Base-by-base conservation (phyloP, 208 protist species). In the Borovskyia barvae region DNA sequence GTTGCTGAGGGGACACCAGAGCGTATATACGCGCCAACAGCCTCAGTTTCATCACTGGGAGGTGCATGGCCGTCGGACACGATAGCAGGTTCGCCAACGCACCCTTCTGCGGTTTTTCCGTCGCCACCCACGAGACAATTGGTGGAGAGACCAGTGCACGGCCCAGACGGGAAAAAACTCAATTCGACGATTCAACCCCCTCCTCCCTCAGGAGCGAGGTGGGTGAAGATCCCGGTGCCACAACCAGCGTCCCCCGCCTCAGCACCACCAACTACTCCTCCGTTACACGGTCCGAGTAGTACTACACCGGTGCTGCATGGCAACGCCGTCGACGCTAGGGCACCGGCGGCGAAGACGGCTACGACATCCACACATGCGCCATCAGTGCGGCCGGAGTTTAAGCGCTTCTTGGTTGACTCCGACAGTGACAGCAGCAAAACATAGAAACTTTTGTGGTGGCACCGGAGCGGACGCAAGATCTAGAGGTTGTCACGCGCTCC, bases 401-500 rank as follows among this genome's bases (percentile, higher is more conserved):
- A 66, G 39, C 55, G 59, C 15, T 80, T 88, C 41, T 6, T 84
- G n/a, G 84, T 88, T 24, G 80, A 92, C 73, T 80, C 73, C 24
- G 80, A 88, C 65, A 81, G 65, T 43, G 74, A 87, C 51, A 85
- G 71, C 55, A 62, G 45, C 11, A 17, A n/a, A n/a, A n/a, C n/a
- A n/a, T n/a, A n/a, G n/a, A n/a, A n/a, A n/a, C n/a, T n/a, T n/a
- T n/a, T n/a, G n/a, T n/a, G n/a, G n/a, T n/a, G n/a, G n/a, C n/a
- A n/a, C n/a, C n/a, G n/a, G n/a, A n/a, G n/a, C n/a, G n/a, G n/a
- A n/a, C n/a, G n/a, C n/a, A n/a, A n/a, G n/a, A n/a, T n/a, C n/a
- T n/a, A n/a, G n/a, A n/a, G n/a, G n/a, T n/a, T n/a, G n/a, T n/a
- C n/a, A n/a, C n/a, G n/a, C n/a, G n/a, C n/a, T n/a, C n/a, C n/a